Evolutionary conservation across 805 yeast species (phyloP), one percentile per base, ranked within the genome.

Genomic region (Yamadazyma sp.): DNA sequence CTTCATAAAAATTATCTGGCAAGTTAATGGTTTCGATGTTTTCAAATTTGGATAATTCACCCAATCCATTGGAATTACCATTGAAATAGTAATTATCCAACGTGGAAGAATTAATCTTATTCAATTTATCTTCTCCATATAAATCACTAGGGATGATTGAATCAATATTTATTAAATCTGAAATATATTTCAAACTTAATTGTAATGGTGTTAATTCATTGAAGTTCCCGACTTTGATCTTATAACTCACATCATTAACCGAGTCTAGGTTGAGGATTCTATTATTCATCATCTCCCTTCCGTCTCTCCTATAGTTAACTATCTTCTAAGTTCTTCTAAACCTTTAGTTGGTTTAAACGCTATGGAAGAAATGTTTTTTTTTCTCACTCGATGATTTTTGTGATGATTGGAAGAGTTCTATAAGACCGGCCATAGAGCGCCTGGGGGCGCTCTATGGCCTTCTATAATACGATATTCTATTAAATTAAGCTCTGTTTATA

Each of bases 1-100:
- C 87, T 36, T 80, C 82, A 45, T 84, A 75, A 42, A 87, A 78
- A 42, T 75, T 78, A 53, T 88, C 95, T 1, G 97, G 97, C 33
- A 89, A 76, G 49, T 76, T 78, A 39, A 80, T 68, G 34, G 80
- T 78, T 22, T 74, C 72, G 2, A 82, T 69, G 50, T 82, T 80
- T 51, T 80, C 89, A 56, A 87, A 88, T 7, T 95, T 81, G n/a
- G 84, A 73, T 44, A 80, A 81, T 17, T 70, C 66, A 7, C 73
- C 73, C 38, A 69, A 52, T 3, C 75, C 70, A 27, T 62, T 60
- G 12, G 25, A n/a, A 6, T 7, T 8, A 30, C 60, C 57, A 37
- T 74, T 73, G 44, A 71, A 75, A 43, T 76, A 78, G 55, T 77
- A 85, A 50, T 78, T 82, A 52, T 85, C 88, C 42, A 81, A 70